Evolutionary conservation across 1,284 basidiomycete genomes (phyloP).

Genomic region (Ceratobasidium theobromae): DNA sequence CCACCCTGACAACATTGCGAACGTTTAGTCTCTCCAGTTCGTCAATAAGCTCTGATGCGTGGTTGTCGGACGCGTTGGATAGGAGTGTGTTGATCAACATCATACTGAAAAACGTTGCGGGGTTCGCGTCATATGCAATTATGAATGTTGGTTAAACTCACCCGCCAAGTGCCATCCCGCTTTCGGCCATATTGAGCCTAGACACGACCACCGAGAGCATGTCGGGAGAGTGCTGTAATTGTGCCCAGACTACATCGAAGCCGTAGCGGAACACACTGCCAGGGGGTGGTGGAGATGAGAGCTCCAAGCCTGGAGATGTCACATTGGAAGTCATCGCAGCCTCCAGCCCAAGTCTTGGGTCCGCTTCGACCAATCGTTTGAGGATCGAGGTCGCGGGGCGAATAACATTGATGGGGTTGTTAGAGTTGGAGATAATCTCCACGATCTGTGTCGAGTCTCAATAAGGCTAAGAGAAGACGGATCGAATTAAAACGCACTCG

Average conservation of each 20-base stretch:
- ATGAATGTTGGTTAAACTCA: slow-evolving; percentile 42
- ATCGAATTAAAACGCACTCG: slow-evolving; percentile 43
- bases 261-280: slow-evolving; percentile 79
- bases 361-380: slow-evolving; percentile 82
- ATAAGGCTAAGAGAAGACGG: not conserved
- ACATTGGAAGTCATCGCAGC: slow-evolving; percentile 55
- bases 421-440: slow-evolving; percentile 72
- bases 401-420: slow-evolving; percentile 87
- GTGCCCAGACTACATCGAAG: slow-evolving; percentile 77
- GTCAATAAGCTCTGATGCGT: slow-evolving; percentile 76
- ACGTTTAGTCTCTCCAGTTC: slow-evolving; percentile 80
- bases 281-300: slow-evolving; percentile 43
- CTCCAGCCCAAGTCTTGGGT: slow-evolving; percentile 64
- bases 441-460: slow-evolving; percentile 53
- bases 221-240: slow-evolving; percentile 55
- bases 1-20: slow-evolving; percentile 79
- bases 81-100: slow-evolving; percentile 88
- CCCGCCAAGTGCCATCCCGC: slow-evolving; percentile 83
- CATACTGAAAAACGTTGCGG: slow-evolving; percentile 54
- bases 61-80: slow-evolving; percentile 70
- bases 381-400: slow-evolving; percentile 95
- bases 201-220: slow-evolving; percentile 76
- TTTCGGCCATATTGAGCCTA: slow-evolving; percentile 77
- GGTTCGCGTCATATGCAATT: slow-evolving; percentile 30
- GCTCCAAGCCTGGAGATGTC: slow-evolving; percentile 48